A percentile compares a stretch with the other conserved stretches of the same genome.
phyloP scores from a whole-genome alignment of 2,329 filamentous ascomycete species.

The Fusarium domesticum region DNA sequence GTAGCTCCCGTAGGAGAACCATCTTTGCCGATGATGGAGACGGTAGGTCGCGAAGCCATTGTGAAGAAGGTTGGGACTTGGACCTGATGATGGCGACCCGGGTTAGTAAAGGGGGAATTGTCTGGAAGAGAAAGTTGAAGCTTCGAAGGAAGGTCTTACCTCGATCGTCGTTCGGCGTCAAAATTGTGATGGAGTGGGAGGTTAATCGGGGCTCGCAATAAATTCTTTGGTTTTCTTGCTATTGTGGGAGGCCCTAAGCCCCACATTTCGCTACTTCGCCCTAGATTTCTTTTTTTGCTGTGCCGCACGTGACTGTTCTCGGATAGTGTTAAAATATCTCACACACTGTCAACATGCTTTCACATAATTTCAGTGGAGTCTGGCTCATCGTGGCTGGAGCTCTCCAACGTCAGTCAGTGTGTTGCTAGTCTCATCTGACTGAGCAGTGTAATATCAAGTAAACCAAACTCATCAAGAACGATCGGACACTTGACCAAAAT shows the following conservation, averaged over 20 bases:
- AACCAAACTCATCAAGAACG: too few relatives aligned
- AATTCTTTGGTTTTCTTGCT: conserved; percentile 36
- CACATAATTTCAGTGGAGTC: too few relatives aligned
- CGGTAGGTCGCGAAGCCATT: conserved; percentile 96
- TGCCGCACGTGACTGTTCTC: conserved; percentile 13
- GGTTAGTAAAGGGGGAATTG: conserved; percentile 20
- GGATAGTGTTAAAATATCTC: conserved; percentile 2
- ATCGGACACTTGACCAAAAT: background rate
- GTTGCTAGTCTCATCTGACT: too few relatives aligned
- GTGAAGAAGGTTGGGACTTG: conserved; percentile 43
- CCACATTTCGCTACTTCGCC: conserved; percentile 26
- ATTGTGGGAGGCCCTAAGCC: conserved; percentile 43
- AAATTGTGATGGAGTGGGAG: conserved; percentile 37
- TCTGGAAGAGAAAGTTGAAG: conserved; percentile 8
- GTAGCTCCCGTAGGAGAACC: conserved; percentile 87
- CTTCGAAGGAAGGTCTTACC: conserved; percentile 35
- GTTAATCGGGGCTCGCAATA: conserved; percentile 33
- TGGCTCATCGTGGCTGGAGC: too few relatives aligned
- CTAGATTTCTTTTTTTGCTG: conserved; percentile 26
- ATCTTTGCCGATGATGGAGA: conserved; percentile 95
- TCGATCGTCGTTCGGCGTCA: conserved; percentile 42
- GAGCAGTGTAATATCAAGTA: too few relatives aligned
- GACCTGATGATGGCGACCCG: conserved; percentile 27
- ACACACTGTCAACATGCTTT: too few relatives aligned
- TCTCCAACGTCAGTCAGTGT: too few relatives aligned